A percentile compares a stretch with the other conserved stretches of the same genome.
Evolutionary conservation across 768 basidiomycete genomes (phyloP).

Genomic region (Trametes cinnabarina): DNA sequence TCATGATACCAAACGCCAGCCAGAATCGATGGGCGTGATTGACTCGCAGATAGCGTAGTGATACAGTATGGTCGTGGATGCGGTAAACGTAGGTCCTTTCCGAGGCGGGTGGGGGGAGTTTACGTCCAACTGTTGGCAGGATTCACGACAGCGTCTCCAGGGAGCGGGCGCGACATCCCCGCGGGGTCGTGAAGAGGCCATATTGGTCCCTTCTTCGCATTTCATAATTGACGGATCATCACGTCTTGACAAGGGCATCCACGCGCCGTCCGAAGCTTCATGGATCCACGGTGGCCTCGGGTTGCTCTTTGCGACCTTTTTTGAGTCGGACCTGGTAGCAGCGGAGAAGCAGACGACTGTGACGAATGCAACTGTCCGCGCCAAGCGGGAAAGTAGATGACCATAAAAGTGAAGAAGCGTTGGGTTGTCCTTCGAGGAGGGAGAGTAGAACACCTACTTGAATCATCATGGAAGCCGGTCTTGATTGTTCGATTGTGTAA

Average conservation of each 20-base stretch:
- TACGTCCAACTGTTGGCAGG: background rate
- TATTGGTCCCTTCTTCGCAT: background rate
- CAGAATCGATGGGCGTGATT: slow-evolving; percentile 8
- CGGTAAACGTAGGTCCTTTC: background rate
- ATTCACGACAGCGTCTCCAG: background rate
- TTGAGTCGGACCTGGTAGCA: background rate
- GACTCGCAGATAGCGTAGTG: slow-evolving; percentile 10
- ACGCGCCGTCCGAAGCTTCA: background rate
- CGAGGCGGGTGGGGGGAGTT: background rate
- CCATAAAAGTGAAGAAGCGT: background rate
- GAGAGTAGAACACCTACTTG: background rate
- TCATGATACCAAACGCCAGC: background rate
- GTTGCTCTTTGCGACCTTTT: background rate
- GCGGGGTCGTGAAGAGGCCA: slow-evolving; percentile 1
- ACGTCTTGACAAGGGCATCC: background rate
- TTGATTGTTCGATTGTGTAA: background rate
- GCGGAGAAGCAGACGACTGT: background rate
- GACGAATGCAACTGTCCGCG: background rate
- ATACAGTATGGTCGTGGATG: slow-evolving; percentile 4
- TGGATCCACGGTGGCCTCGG: slow-evolving; percentile 14
- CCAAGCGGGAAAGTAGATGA: background rate
- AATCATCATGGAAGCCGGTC: slow-evolving; percentile 8
- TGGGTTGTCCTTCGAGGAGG: background rate
- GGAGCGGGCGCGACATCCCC: slow-evolving; percentile 1
- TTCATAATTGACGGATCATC: slow-evolving; percentile 5